Conservation (phyloP, 306 rosid genomes). For the Heteromeles arbutifolia region DNA sequence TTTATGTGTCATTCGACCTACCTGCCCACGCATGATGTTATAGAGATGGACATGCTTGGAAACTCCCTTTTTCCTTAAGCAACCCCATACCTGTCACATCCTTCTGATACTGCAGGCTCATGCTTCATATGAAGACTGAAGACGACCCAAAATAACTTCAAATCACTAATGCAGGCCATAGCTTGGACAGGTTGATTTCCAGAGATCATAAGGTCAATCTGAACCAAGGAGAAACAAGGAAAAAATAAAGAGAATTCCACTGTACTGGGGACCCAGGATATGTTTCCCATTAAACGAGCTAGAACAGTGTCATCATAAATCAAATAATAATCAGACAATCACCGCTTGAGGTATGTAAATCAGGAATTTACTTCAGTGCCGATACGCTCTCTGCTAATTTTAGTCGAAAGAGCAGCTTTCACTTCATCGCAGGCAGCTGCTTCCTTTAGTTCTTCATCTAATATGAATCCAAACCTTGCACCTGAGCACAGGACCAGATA, state of each 20-base stretch:
- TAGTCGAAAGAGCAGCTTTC: constrained; percentile 68
- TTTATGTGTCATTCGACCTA: background rate
- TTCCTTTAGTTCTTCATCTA: constrained; percentile 72
- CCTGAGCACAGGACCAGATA: constrained; percentile 32
- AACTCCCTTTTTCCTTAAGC: background rate
- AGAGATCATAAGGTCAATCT: constrained; percentile 81
- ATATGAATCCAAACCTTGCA: constrained; percentile 69
- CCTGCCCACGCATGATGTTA: background rate
- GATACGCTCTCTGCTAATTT: constrained; percentile 88
- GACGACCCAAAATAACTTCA: constrained; percentile 66
- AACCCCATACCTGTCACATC: constrained; percentile 60
- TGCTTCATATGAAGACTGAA: constrained; percentile 58
- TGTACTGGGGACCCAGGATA: background rate
- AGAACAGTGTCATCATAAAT: constrained; percentile 1
- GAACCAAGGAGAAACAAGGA: constrained; percentile 9
- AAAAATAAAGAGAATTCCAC: background rate
- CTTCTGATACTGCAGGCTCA: constrained; percentile 56
- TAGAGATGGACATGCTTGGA: background rate
- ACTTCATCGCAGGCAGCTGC: constrained; percentile 87
- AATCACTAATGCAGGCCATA: constrained; percentile 57
- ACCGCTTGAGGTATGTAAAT: constrained; percentile 12
- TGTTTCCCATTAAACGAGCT: background rate
- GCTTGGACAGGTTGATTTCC: constrained; percentile 86
- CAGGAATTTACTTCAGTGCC: constrained; percentile 63
- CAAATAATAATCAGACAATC: constrained; percentile 6